These are phyloP conservation scores for Colletotrichum salicis DNA, from an alignment of 2,329 filamentous ascomycete species.

Conservation along the genomic window DNA sequence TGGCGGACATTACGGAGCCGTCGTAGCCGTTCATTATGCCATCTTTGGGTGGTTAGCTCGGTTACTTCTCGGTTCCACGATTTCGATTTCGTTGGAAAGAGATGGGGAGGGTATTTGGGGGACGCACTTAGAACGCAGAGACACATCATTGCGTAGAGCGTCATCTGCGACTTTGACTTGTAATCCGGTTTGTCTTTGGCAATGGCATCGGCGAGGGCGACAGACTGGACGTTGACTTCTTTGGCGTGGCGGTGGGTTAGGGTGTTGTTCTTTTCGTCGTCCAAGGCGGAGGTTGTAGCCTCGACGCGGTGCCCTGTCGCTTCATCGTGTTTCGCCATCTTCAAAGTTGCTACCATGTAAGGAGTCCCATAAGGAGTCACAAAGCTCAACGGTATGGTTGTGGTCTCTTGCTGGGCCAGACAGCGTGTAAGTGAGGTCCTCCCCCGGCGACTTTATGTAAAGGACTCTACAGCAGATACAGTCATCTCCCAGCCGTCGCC, in stretches of 20 bases:
- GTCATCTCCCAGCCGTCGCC: background rate
- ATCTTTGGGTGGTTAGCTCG: background rate
- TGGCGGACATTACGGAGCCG: slow-evolving; percentile 36
- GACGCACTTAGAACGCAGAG: slow-evolving; percentile 34
- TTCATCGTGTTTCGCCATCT: slow-evolving; percentile 11
- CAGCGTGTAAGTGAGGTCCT: background rate
- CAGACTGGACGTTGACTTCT: slow-evolving; percentile 34
- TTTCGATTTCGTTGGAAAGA: too few relatives aligned
- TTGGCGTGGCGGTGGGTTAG: slow-evolving; percentile 25
- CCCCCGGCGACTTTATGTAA: background rate
- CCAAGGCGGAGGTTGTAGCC: slow-evolving; percentile 29
- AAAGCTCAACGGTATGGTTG: background rate
- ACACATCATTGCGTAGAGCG: slow-evolving; percentile 37
- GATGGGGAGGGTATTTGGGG: too few relatives aligned
- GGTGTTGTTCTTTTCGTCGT: slow-evolving; percentile 15
- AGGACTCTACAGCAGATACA: background rate
- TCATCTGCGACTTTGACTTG: slow-evolving; percentile 28
- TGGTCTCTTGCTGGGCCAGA: background rate
- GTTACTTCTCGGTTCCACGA: too few relatives aligned
- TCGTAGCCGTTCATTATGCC: slow-evolving; percentile 35
- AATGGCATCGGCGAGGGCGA: slow-evolving; percentile 37
- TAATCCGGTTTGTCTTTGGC: slow-evolving; percentile 37
- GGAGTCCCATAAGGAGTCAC: background rate
- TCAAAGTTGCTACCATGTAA: background rate
- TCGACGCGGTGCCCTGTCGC: slow-evolving; percentile 16